These are phyloP conservation scores for Vitis rotundifolia DNA, from an alignment of 164 flowering plant genomes.

Conservation along the genomic window DNA sequence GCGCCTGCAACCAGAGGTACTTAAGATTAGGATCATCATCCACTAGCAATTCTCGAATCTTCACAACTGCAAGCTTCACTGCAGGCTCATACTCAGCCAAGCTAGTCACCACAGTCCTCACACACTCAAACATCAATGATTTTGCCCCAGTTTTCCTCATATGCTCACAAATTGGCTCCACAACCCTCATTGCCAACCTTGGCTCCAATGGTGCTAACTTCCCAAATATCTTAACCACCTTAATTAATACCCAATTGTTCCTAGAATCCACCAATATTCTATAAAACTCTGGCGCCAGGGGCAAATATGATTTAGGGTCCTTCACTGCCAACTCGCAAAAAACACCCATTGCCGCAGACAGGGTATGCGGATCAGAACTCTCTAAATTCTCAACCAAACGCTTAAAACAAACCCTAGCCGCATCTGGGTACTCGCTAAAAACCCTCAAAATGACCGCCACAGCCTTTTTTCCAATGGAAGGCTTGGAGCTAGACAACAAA, in stretches of 20 bases:
- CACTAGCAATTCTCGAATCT: constrained; percentile 62
- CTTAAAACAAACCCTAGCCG: constrained; percentile 84
- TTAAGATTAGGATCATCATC: constrained; percentile 87
- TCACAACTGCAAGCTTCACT: constrained; percentile 63
- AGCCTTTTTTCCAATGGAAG: constrained; percentile 62
- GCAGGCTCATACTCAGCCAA: constrained; percentile 70
- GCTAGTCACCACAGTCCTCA: constrained; percentile 66
- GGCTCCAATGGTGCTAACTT: constrained; percentile 72
- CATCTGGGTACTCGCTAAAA: constrained; percentile 70
- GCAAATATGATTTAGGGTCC: constrained; percentile 75
- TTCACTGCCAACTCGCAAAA: constrained; percentile 69
- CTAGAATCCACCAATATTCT: constrained; percentile 73
- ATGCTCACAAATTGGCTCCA: constrained; percentile 80
- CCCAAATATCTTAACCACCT: constrained; percentile 83
- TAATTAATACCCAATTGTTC: constrained; percentile 94
- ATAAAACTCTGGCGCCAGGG: constrained; percentile 92
- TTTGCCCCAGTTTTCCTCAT: constrained; percentile 76
- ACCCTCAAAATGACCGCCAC: constrained; percentile 63
- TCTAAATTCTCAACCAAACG: constrained; percentile 88
- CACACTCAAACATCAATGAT: constrained; percentile 86
- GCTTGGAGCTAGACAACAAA: constrained; percentile 51
- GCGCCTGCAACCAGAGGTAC: constrained; percentile 86
- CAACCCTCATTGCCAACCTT: constrained; percentile 73
- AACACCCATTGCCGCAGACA: constrained; percentile 77
- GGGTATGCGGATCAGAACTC: constrained; percentile 44